Base-by-base conservation (phyloP, 2,329 filamentous ascomycete species). In the Chaetomium sp. region DNA sequence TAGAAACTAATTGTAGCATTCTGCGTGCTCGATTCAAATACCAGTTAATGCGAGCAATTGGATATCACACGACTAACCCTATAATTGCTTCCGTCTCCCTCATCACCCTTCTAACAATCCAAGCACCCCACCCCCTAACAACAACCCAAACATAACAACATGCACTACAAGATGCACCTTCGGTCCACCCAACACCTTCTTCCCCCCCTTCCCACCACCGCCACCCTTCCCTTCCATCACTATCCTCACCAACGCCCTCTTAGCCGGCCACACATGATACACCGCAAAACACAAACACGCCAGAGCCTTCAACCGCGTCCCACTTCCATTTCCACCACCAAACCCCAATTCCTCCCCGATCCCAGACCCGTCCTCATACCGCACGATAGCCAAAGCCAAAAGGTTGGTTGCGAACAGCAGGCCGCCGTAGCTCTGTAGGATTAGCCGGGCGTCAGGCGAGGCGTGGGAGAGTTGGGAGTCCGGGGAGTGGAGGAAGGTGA, bases 181-280 rank as follows among this genome's bases (percentile, higher is more conserved):
- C 6, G 78, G 78, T 1, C 77, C 77, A 0, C 77, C 78, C 1
- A 81, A 55, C 0, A 70, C 66, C 38, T 63, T 64, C 1, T 53
- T 53, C 12, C 63, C 64, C 4, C 59, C 62, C 3, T 62, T 63
- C 10, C 56, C 55, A 0, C 54, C 52, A 11, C 45, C 46, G 32
- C 41, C 19, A 54, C 55, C 34, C 19, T 27, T 27, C 19, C 19
- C 19, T 27, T 27, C 19, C 19, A 27, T 27, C 19, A 27, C 19
- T 27, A 76, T 65, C 41, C 72, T 69, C 12, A 64, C 58, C 9
- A 64, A 68, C 0, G 78, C 78, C 37, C 78, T 69, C 48, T 72
- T 68, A 35, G 70, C 72, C 2, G 78, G 78, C 68, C 74, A 80
- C 1, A 73, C 42, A 55, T 81, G 78, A 66, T 79, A 80, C 27